Conservation (phyloP, 805 yeast species). For the Suhomyces sp. region DNA sequence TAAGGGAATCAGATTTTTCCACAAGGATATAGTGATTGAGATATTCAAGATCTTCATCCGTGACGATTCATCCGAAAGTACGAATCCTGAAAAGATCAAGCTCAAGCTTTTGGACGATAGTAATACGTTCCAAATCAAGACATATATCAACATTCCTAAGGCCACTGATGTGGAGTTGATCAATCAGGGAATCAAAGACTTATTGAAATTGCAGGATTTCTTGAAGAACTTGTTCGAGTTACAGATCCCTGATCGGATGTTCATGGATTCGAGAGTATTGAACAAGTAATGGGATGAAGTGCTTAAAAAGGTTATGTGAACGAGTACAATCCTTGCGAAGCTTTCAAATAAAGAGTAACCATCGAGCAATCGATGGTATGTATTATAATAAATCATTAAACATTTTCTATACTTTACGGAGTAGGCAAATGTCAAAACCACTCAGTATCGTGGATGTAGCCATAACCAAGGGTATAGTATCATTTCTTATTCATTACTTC, state of each 20-base stretch:
- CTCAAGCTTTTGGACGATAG: constrained; percentile 49
- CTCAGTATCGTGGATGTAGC: no score
- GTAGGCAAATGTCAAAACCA: no score
- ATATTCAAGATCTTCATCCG: constrained; percentile 48
- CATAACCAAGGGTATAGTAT: no score
- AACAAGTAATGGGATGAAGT: no score
- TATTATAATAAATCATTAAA: no score
- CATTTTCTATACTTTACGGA: no score
- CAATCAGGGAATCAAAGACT: constrained; percentile 60
- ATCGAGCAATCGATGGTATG: not conserved
- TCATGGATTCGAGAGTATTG: constrained; percentile 80
- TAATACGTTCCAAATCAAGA: constrained; percentile 59
- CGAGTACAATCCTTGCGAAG: no score
- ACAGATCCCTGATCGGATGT: constrained; percentile 71
- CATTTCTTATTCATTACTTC: no score
- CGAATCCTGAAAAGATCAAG: constrained; percentile 21
- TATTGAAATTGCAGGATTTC: constrained; percentile 62
- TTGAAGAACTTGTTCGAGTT: constrained; percentile 67
- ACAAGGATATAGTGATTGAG: constrained; percentile 61
- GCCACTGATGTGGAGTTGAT: constrained; percentile 75
- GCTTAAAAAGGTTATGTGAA: no score
- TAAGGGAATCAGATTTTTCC: constrained; percentile 60
- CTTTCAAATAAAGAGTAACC: no score
- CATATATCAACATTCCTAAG: constrained; percentile 67
- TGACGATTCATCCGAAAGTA: constrained; percentile 25